Conservation (phyloP, 441 rosid genomes). For the Sinapis alba region DNA sequence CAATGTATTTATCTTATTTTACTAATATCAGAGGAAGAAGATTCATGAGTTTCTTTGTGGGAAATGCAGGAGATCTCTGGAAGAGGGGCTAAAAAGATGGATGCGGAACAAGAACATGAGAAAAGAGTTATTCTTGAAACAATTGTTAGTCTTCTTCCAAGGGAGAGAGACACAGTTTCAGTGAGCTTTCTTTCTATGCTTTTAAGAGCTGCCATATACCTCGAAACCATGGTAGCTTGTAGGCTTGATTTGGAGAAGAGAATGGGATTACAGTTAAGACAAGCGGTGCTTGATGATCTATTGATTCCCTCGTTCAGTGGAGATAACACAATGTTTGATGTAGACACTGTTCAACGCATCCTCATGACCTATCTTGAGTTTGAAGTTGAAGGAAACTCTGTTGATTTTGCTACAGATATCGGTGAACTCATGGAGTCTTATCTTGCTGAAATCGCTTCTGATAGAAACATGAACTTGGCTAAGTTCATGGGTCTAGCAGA, state of each 20-base stretch:
- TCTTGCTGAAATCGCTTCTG: conserved; percentile 64
- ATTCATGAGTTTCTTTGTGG: not conserved
- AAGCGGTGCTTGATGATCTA: conserved; percentile 66
- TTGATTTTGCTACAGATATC: conserved; percentile 35
- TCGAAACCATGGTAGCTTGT: conserved; percentile 81
- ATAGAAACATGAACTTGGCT: conserved; percentile 45
- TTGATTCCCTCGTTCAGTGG: conserved; percentile 55
- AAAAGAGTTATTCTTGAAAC: conserved; percentile 68
- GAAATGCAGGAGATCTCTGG: conserved; percentile 63
- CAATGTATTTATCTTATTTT: not conserved
- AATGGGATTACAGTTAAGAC: conserved; percentile 59
- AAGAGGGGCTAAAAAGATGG: conserved; percentile 69
- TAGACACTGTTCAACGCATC: conserved; percentile 62
- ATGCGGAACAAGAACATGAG: conserved; percentile 68
- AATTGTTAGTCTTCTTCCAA: conserved; percentile 64
- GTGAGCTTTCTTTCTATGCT: conserved; percentile 66
- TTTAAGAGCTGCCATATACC: conserved; percentile 58
- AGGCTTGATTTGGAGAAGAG: conserved; percentile 78
- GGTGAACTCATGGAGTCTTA: conserved; percentile 65
- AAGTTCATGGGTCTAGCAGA: conserved; percentile 54
- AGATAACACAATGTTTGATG: conserved; percentile 52
- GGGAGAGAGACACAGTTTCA: conserved; percentile 54
- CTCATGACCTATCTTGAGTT: conserved; percentile 58
- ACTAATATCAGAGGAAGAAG: not conserved
- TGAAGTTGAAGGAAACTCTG: conserved; percentile 47